Conservation (phyloP, 495 filamentous ascomycete species). For the Poronia punctata region DNA sequence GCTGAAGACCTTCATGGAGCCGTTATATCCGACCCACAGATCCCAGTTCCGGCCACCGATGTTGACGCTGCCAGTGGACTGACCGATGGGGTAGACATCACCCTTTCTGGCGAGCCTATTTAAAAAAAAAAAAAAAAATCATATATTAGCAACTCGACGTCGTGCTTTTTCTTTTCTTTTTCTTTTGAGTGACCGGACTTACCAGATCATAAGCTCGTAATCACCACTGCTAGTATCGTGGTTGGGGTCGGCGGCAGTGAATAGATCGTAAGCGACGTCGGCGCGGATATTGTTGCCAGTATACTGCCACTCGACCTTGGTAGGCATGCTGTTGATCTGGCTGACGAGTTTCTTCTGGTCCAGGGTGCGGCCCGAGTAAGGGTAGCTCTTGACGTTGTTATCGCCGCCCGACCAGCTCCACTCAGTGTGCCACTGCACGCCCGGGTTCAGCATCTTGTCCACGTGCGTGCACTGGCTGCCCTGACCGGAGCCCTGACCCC, state of each 20-base stretch:
- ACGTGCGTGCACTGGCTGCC: constrained; percentile 54
- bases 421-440: constrained; percentile 48
- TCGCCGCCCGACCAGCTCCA: constrained; percentile 51
- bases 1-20: constrained; percentile 50
- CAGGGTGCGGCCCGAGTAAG: constrained; percentile 44
- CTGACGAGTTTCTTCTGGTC: constrained; percentile 37
- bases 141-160: too few relatives aligned
- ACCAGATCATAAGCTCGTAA: constrained; percentile 71
- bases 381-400: constrained; percentile 52
- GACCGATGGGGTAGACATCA: constrained; percentile 57
- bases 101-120: constrained; percentile 45
- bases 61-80: constrained; percentile 46
- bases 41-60: constrained; percentile 46
- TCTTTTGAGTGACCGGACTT: too few relatives aligned
- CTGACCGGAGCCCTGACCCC: constrained; percentile 38
- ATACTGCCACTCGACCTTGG: constrained; percentile 43
- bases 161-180: too few relatives aligned
- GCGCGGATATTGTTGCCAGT: constrained; percentile 46
- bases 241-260: constrained; percentile 41
- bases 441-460: constrained; percentile 38
- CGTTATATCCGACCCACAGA: constrained; percentile 51
- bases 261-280: constrained; percentile 61
- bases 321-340: constrained; percentile 42
- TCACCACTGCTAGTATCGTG: constrained; percentile 36
- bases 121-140: constrained; percentile 6